A percentile compares a stretch with the other conserved stretches of the same genome.
phyloP scores from a whole-genome alignment of 2,329 filamentous ascomycete species.

The Phoma herbarum region DNA sequence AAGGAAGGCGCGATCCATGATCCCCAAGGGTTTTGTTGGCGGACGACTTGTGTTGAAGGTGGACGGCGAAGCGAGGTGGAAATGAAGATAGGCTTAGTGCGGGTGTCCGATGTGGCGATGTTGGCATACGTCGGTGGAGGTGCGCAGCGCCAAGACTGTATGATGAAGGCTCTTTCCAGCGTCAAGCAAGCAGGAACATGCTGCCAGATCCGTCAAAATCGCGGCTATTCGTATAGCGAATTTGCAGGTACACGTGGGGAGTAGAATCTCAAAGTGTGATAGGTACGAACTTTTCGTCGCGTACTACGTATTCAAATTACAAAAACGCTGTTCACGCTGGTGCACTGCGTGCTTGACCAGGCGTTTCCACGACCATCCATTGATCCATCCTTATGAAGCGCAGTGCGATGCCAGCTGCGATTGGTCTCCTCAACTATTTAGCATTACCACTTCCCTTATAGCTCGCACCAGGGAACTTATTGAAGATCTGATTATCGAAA shows the following conservation, averaged over 20 bases:
- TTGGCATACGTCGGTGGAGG: too few species aligned
- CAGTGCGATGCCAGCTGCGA: constrained; percentile 2
- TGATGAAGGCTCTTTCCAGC: too few species aligned
- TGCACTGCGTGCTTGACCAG: constrained; percentile 19
- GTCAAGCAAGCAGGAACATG: too few species aligned
- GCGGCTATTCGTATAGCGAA: neutral
- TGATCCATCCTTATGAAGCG: neutral
- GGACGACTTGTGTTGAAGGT: too few species aligned
- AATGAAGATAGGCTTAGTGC: too few species aligned
- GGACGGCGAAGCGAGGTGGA: too few species aligned
- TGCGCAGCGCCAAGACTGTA: too few species aligned
- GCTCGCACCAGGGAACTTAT: constrained; percentile 28
- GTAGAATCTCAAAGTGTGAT: neutral
- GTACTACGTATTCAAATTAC: neutral
- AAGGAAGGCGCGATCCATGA: too few species aligned
- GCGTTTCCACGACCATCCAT: neutral
- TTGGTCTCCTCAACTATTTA: neutral
- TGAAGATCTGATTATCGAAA: constrained; percentile 28
- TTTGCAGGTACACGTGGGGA: neutral
- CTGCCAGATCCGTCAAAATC: neutral
- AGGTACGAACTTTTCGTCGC: neutral
- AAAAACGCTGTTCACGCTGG: neutral
- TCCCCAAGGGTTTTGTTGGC: too few species aligned
- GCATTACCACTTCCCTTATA: constrained; percentile 16
- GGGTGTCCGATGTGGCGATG: too few species aligned